phyloP scores from a whole-genome alignment of 768 basidiomycete species.

The Amanita polypyramis region DNA sequence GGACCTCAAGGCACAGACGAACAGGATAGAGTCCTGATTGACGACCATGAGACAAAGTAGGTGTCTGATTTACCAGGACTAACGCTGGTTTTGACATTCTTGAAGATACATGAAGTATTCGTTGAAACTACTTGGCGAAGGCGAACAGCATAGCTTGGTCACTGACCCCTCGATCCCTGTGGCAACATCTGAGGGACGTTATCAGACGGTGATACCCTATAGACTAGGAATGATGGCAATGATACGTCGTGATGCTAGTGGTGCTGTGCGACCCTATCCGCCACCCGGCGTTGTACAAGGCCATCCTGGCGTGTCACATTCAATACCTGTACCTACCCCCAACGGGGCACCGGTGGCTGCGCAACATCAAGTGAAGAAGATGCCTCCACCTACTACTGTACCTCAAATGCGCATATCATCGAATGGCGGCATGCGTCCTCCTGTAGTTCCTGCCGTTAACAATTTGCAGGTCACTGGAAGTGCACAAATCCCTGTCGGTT shows the following conservation, averaged over 20 bases:
- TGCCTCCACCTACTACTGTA: conserved; percentile 42
- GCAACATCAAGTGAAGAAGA: conserved; percentile 50
- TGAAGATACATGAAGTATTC: conserved; percentile 41
- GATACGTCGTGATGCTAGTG: conserved; percentile 23
- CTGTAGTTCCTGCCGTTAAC: conserved; percentile 24
- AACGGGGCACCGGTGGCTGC: conserved; percentile 49
- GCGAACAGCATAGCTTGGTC: conserved; percentile 38
- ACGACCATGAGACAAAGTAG: conserved; percentile 56
- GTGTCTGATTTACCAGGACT: conserved; percentile 9
- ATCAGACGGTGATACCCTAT: conserved; percentile 40
- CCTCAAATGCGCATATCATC: conserved; percentile 57
- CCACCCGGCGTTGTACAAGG: conserved; percentile 10
- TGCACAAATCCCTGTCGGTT: conserved; percentile 1
- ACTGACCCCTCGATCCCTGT: conserved; percentile 42
- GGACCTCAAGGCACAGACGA: conserved; percentile 57
- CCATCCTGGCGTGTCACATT: neutral
- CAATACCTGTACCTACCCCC: conserved; percentile 7
- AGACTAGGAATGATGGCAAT: conserved; percentile 28
- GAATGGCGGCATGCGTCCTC: conserved; percentile 44
- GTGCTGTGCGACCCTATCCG: conserved; percentile 18
- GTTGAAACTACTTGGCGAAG: conserved; percentile 47
- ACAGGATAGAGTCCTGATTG: conserved; percentile 55
- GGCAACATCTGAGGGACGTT: conserved; percentile 37
- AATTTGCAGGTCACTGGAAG: conserved; percentile 17
- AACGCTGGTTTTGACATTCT: neutral